Conservation (phyloP, 441 rosid genomes). For the Corymbia calophylla region DNA sequence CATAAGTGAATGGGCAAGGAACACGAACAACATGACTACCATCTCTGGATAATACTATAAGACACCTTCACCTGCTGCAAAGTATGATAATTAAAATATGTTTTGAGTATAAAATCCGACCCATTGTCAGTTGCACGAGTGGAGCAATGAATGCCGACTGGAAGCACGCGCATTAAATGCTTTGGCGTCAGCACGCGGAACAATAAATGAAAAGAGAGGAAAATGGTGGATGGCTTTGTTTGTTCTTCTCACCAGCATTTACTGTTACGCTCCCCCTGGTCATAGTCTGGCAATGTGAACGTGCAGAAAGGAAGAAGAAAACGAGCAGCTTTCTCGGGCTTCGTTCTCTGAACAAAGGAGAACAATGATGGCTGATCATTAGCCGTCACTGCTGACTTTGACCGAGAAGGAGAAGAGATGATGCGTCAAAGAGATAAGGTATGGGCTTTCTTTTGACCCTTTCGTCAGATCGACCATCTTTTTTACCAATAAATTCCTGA, state of each 20-base stretch:
- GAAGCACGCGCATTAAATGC: neutral
- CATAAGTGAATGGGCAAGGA: neutral
- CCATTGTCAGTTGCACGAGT: neutral
- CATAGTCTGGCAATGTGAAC: no score
- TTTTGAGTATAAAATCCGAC: neutral
- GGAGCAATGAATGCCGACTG: neutral
- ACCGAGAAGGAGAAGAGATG: neutral
- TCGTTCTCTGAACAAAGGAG: neutral
- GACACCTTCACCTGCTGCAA: neutral
- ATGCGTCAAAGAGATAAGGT: neutral
- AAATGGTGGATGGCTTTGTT: neutral
- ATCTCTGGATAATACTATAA: neutral
- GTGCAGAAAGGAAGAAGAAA: neutral
- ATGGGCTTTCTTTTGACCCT: neutral
- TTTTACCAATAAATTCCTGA: neutral
- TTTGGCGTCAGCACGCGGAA: neutral
- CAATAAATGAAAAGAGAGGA: neutral
- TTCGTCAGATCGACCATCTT: neutral
- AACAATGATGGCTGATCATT: neutral
- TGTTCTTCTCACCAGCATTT: no score
- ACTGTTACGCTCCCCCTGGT: no score
- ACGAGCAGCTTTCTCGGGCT: neutral
- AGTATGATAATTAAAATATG: neutral
- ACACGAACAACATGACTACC: neutral
- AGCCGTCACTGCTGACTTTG: neutral